Evolutionary conservation across 108 stramenopile genomes (phyloP).

Genomic region (Skeletonema grethae): DNA sequence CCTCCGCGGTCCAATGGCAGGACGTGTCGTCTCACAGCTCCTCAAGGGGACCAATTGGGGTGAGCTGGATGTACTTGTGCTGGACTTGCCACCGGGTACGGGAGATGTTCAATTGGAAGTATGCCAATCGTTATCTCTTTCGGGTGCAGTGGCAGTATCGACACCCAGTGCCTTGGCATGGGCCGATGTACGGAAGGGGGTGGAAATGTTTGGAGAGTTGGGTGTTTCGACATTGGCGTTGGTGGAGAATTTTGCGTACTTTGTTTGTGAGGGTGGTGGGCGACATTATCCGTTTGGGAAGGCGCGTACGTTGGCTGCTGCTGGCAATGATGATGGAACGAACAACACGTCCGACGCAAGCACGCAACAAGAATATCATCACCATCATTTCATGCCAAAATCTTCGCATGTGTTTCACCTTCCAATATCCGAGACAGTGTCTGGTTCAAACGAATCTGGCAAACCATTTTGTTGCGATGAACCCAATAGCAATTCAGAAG

Average conservation of each 20-base stretch:
- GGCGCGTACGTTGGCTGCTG: slow-evolving; percentile 17
- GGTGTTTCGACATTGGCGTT: slow-evolving; percentile 93
- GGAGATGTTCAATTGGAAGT: slow-evolving; percentile 98
- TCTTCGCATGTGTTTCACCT: slow-evolving; percentile 65
- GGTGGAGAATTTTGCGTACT: slow-evolving; percentile 99
- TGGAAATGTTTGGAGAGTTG: slow-evolving; percentile 93
- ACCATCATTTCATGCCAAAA: slow-evolving; percentile 25
- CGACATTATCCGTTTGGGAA: slow-evolving; percentile 89
- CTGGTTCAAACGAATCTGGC: slow-evolving; percentile 71
- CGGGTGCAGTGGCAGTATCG: slow-evolving; percentile 98
- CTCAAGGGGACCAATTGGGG: slow-evolving; percentile 98
- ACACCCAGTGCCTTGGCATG: slow-evolving; percentile 95
- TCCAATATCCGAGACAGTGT: slow-evolving; percentile 72
- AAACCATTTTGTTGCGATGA: slow-evolving; percentile 64
- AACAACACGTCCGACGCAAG: background rate
- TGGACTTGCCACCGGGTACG: slow-evolving; percentile 99
- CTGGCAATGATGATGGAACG: background rate
- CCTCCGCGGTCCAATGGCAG: slow-evolving; percentile 91
- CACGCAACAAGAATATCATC: background rate
- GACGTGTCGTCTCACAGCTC: slow-evolving; percentile 92
- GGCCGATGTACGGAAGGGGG: slow-evolving; percentile 95
- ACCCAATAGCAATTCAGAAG: slow-evolving; percentile 23
- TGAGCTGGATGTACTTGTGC: slow-evolving; percentile 93
- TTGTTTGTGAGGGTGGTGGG: slow-evolving; percentile 82
- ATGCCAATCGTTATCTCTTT: slow-evolving; percentile 91